Percentiles rank a stretch among this genome's conserved stretches.
Evolutionary conservation across 108 stramenopile genomes (phyloP).

Genomic region (Cyclotella choctawhatcheeana): DNA sequence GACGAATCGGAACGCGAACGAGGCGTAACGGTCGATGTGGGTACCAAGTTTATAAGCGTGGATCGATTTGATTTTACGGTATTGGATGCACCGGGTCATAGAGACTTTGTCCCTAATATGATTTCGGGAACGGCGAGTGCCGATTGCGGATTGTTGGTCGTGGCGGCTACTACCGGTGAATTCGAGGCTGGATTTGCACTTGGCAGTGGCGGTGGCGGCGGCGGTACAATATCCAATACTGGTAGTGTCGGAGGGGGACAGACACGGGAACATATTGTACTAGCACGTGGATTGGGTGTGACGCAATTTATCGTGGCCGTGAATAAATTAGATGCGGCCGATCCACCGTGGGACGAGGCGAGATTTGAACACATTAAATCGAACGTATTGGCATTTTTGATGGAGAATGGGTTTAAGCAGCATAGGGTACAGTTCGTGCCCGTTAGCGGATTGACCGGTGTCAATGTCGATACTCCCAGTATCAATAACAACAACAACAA

Average conservation of each 20-base stretch:
- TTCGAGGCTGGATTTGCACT: conserved; percentile 79
- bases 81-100: conserved; percentile 68
- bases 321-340: conserved; percentile 86
- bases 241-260: conserved; percentile 51
- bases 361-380: conserved; percentile 64
- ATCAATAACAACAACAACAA: too few relatives aligned
- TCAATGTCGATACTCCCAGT: conserved; percentile 59
- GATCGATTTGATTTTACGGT: conserved; percentile 43
- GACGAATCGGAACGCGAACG: conserved; percentile 71
- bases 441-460: conserved; percentile 69
- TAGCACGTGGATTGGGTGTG: conserved; percentile 79
- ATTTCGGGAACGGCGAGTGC: conserved; percentile 63
- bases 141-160: conserved; percentile 82
- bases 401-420: conserved; percentile 52
- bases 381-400: conserved; percentile 53
- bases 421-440: conserved; percentile 63
- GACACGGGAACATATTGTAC: conserved; percentile 83
- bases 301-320: conserved; percentile 83
- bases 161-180: conserved; percentile 79
- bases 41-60: conserved; percentile 52
- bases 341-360: conserved; percentile 59
- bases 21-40: conserved; percentile 82
- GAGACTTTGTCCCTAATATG: conserved; percentile 57
- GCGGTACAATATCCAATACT: too few relatives aligned
- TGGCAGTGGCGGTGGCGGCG: conserved; percentile 34